phyloP scores from a whole-genome alignment of 768 basidiomycete species.

The Leccinum incarnatum region DNA sequence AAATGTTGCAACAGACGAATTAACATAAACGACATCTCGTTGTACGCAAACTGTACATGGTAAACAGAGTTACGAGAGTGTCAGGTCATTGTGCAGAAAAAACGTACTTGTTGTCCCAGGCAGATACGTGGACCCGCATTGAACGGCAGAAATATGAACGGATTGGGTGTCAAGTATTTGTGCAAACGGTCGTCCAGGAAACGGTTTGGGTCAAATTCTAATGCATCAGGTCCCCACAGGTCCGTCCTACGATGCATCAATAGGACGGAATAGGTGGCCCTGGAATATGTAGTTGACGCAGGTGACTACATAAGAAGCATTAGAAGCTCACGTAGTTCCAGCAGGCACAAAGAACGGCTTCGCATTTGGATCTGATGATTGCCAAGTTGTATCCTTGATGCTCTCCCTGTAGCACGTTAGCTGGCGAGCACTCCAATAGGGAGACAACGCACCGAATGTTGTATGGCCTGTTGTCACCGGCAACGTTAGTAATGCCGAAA shows the following conservation, averaged over 20 bases:
- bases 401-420: slow-evolving; percentile 14
- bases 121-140: slow-evolving; percentile 41
- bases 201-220: slow-evolving; percentile 39
- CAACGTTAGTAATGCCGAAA: background rate
- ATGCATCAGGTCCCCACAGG: slow-evolving; percentile 38
- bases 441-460: slow-evolving; percentile 26
- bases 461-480: slow-evolving; percentile 26
- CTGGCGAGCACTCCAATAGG: background rate
- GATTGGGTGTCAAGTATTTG: slow-evolving; percentile 37
- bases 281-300: slow-evolving; percentile 4
- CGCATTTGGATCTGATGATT: slow-evolving; percentile 16
- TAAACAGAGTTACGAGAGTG: background rate
- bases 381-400: slow-evolving; percentile 25
- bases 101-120: slow-evolving; percentile 36
- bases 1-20: slow-evolving; percentile 30
- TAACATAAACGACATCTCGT: slow-evolving; percentile 34
- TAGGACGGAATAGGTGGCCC: slow-evolving; percentile 29
- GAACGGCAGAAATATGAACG: slow-evolving; percentile 42
- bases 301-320: background rate
- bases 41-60: slow-evolving; percentile 32
- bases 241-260: slow-evolving; percentile 37
- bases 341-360: slow-evolving; percentile 32
- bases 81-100: background rate
- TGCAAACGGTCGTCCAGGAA: slow-evolving; percentile 38
- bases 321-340: slow-evolving; percentile 17